A percentile compares a stretch with the other conserved stretches of the same genome.
Conservation (phyloP, 139 green algal genomes). For the Asterochloris erici region DNA sequence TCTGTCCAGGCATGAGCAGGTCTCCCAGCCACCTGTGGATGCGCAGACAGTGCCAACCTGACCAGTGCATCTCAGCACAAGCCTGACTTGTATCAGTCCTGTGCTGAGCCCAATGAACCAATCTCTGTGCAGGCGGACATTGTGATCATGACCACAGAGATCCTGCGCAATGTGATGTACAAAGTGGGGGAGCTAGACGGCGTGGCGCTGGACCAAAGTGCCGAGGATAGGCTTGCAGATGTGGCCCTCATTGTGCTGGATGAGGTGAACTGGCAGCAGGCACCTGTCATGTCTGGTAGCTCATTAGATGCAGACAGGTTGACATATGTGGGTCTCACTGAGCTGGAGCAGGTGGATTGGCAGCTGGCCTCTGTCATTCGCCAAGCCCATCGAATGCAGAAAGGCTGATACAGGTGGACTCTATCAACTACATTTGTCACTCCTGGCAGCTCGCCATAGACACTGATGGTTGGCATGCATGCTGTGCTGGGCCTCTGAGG, state of each 20-base stretch:
- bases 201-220: background rate
- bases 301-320: background rate
- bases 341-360: no score
- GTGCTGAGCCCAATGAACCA: background rate
- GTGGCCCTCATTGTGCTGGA: slow-evolving; percentile 92
- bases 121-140: slow-evolving; percentile 8
- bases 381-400: no score
- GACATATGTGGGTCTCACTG: no score
- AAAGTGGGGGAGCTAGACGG: slow-evolving; percentile 22
- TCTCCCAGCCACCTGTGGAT: background rate
- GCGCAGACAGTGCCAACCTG: no score
- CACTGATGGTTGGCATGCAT: no score
- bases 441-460: no score
- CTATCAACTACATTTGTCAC: no score
- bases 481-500: no score
- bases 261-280: slow-evolving; percentile 51
- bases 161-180: slow-evolving; percentile 98
- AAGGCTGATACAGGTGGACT: no score
- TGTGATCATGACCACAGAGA: slow-evolving; percentile 98
- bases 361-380: no score
- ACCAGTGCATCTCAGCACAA: no score
- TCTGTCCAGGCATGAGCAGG: background rate
- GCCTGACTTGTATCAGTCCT: background rate
- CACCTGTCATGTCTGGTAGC: no score
- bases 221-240: slow-evolving; percentile 57